phyloP scores from a whole-genome alignment of 179 eudicot species.

The Sideroxylon spinosum region DNA sequence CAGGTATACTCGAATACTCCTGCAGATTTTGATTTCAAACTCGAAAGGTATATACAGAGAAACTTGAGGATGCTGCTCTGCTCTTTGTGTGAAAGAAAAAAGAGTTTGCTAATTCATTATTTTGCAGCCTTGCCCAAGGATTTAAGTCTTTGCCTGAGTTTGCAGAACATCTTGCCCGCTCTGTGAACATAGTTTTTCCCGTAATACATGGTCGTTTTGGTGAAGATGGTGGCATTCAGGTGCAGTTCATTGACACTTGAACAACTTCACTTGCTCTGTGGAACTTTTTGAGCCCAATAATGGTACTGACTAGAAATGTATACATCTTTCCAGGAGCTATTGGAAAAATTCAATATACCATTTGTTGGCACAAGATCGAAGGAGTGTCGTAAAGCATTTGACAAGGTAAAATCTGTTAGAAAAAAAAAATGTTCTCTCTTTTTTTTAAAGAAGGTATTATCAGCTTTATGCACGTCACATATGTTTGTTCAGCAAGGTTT shows the following conservation, averaged over 20 bases:
- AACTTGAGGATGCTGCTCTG: conserved; percentile 14
- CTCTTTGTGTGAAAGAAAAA: not conserved
- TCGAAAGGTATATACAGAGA: conserved; percentile 48
- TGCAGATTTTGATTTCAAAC: conserved; percentile 88
- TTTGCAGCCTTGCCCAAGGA: conserved; percentile 77
- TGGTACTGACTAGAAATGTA: not conserved
- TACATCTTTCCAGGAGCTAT: conserved; percentile 50
- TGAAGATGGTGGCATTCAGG: conserved; percentile 94
- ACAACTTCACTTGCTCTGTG: not conserved
- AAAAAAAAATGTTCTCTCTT: not conserved
- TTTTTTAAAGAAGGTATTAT: not conserved
- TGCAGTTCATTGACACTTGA: conserved; percentile 17
- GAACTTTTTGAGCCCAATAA: conserved; percentile 8
- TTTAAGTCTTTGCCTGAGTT: conserved; percentile 65
- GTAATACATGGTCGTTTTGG: conserved; percentile 94
- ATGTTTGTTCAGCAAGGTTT: not conserved
- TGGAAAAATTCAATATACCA: conserved; percentile 67
- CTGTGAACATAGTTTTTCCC: conserved; percentile 87
- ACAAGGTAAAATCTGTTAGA: conserved; percentile 47
- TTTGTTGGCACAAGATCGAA: conserved; percentile 72
- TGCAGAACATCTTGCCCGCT: conserved; percentile 60
- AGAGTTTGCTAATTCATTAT: not conserved
- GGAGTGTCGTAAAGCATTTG: conserved; percentile 79
- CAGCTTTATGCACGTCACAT: not conserved
- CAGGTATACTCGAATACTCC: conserved; percentile 94